These are phyloP conservation scores for Malassezia brasiliensis DNA, from an alignment of 1,284 basidiomycete species.

Conservation along the genomic window DNA sequence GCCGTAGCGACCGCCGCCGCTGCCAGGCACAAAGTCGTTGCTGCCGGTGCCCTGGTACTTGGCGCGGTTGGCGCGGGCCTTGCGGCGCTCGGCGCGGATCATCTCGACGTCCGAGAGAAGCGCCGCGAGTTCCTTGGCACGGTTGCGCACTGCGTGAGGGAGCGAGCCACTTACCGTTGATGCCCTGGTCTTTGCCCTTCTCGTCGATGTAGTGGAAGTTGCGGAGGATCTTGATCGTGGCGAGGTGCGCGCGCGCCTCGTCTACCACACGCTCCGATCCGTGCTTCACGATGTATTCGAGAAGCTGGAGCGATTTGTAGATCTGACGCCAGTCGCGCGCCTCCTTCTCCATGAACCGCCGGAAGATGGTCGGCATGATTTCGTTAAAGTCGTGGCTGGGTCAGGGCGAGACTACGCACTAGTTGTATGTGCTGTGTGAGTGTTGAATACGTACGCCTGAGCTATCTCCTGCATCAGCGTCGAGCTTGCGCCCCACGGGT, in stretches of 20 bases:
- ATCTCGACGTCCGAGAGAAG: constrained; percentile 82
- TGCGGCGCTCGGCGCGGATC: constrained; percentile 77
- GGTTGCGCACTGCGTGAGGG: constrained; percentile 63
- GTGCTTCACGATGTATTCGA: constrained; percentile 93
- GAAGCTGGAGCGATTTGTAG: constrained; percentile 88
- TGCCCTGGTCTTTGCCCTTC: constrained; percentile 96
- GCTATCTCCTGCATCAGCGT: constrained; percentile 98
- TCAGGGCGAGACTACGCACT: constrained; percentile 55
- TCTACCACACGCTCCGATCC: constrained; percentile 98
- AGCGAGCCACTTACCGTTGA: constrained; percentile 62
- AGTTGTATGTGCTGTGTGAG: constrained; percentile 64
- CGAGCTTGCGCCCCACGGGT: constrained; percentile 96
- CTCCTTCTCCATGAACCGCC: constrained; percentile 73
- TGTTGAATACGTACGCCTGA: constrained; percentile 53
- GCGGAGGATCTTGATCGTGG: constrained; percentile 91
- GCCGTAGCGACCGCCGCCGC: constrained; percentile 60
- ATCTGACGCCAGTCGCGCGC: constrained; percentile 97
- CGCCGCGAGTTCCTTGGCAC: constrained; percentile 80
- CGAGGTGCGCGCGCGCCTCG: constrained; percentile 85
- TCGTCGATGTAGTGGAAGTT: constrained; percentile 99
- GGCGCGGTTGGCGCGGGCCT: constrained; percentile 81
- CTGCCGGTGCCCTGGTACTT: constrained; percentile 84
- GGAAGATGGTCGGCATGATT: constrained; percentile 96
- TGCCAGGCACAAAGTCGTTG: constrained; percentile 60
- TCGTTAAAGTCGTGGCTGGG: constrained; percentile 88